A percentile compares a stretch with the other conserved stretches of the same genome.
Evolutionary conservation across 352 stramenopile species (phyloP).

Genomic region (Phytopythium boreale): DNA sequence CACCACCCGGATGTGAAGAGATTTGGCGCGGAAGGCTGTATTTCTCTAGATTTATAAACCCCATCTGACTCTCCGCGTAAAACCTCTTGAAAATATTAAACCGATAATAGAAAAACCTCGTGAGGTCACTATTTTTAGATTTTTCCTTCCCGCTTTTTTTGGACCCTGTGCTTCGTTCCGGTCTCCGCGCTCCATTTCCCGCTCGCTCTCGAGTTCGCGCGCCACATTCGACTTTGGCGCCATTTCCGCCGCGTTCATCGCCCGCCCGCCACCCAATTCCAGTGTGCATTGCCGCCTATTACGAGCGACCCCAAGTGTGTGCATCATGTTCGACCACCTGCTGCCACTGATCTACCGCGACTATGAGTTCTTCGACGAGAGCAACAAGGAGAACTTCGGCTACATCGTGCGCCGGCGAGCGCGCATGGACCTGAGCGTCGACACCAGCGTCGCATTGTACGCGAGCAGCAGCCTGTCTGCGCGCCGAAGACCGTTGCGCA

Average conservation of each 20-base stretch:
- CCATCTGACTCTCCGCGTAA: no score
- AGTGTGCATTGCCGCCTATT: neutral
- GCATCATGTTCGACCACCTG: constrained; percentile 37
- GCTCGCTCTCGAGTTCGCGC: constrained; percentile 5
- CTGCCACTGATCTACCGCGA: constrained; percentile 40
- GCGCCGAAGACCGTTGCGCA: constrained; percentile 18
- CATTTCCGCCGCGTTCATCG: neutral
- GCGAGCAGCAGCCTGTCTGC: constrained; percentile 6
- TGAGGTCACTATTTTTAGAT: no score
- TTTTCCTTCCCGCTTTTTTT: no score
- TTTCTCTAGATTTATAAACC: no score
- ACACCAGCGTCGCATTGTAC: neutral
- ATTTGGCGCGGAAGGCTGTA: no score
- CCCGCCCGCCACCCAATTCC: neutral
- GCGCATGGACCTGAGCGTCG: neutral
- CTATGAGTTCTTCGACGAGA: constrained; percentile 37
- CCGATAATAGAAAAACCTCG: no score
- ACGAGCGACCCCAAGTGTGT: neutral
- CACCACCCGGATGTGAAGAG: neutral
- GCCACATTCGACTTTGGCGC: constrained; percentile 7
- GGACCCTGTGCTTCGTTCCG: neutral
- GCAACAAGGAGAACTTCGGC: constrained; percentile 72
- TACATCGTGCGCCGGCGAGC: constrained; percentile 39
- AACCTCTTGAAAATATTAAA: no score
- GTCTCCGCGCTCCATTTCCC: neutral